Conservation (phyloP, 352 stramenopile species). For the Discostella stelligera region DNA sequence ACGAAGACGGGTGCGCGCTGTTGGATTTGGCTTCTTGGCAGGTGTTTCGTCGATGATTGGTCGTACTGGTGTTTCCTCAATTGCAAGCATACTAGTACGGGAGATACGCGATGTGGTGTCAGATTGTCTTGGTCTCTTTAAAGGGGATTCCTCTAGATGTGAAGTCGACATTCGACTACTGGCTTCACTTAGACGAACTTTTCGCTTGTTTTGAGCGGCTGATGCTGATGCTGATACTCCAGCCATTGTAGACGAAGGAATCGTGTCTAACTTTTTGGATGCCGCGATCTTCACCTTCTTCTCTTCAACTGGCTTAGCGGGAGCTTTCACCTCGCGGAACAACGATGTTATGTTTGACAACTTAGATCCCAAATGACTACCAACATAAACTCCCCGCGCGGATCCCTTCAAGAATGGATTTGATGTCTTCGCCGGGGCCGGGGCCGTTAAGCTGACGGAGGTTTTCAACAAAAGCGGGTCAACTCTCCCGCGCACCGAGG, state of each 20-base stretch:
- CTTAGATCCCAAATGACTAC: slow-evolving; percentile 48
- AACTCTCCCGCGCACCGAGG: slow-evolving; percentile 24
- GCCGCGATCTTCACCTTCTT: slow-evolving; percentile 6
- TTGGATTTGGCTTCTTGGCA: slow-evolving; percentile 1
- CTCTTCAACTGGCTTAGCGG: slow-evolving; percentile 10
- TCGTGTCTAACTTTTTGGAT: background rate
- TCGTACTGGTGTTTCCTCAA: slow-evolving; percentile 19
- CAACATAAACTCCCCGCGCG: slow-evolving; percentile 46
- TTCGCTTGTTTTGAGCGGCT: slow-evolving; percentile 14
- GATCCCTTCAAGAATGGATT: slow-evolving; percentile 54
- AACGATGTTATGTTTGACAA: slow-evolving; percentile 50
- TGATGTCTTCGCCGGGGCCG: slow-evolving; percentile 5
- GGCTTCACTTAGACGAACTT: background rate
- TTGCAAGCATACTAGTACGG: slow-evolving; percentile 1
- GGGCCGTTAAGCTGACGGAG: slow-evolving; percentile 43
- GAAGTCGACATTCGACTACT: slow-evolving; percentile 3
- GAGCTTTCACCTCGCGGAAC: slow-evolving; percentile 50
- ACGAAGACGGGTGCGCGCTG: background rate
- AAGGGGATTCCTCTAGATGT: slow-evolving; percentile 15
- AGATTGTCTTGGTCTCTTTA: slow-evolving; percentile 9
- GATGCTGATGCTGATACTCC: background rate
- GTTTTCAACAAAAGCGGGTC: slow-evolving; percentile 43
- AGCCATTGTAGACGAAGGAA: background rate
- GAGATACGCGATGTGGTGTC: background rate
- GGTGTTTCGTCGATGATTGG: slow-evolving; percentile 47